These are phyloP conservation scores for Phialophora expanda DNA, from an alignment of 2,329 filamentous ascomycete species.

Conservation along the genomic window DNA sequence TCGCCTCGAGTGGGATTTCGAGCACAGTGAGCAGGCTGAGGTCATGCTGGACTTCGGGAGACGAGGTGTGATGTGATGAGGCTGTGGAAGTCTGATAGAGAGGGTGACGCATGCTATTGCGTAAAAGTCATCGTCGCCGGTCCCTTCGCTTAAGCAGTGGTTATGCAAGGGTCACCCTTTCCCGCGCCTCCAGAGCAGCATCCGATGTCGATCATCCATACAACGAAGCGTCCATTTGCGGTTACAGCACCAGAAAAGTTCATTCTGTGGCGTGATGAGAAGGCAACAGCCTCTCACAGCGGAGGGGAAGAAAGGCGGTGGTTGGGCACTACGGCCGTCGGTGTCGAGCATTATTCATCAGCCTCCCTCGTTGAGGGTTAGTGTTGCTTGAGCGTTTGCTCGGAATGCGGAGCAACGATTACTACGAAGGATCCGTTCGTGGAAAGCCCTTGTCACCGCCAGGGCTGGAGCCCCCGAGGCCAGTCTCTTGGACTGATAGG, in stretches of 20 bases:
- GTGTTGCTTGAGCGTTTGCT: background rate
- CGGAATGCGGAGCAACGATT: conserved; percentile 15
- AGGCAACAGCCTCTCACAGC: background rate
- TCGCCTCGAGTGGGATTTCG: background rate
- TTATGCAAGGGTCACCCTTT: conserved; percentile 17
- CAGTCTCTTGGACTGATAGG: background rate
- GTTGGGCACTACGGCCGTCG: background rate
- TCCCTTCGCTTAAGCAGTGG: conserved; percentile 12
- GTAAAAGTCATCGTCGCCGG: conserved; percentile 8
- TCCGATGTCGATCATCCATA: conserved; percentile 17
- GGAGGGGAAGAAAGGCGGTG: background rate
- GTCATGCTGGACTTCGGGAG: conserved; percentile 15
- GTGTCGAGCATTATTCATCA: conserved; percentile 19
- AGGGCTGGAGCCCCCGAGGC: background rate
- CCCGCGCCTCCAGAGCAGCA: background rate
- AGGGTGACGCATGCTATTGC: conserved; percentile 11
- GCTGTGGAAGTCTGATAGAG: conserved; percentile 8
- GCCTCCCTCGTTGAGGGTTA: conserved; percentile 6
- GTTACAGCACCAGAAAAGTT: background rate
- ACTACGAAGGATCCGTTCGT: conserved; percentile 10
- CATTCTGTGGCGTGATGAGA: conserved; percentile 10
- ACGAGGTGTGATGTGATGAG: conserved; percentile 19
- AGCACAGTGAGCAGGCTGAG: conserved; percentile 14
- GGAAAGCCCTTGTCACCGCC: background rate
- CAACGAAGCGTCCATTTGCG: background rate